Conservation (phyloP, 805 yeast species). For the Candida awuae region DNA sequence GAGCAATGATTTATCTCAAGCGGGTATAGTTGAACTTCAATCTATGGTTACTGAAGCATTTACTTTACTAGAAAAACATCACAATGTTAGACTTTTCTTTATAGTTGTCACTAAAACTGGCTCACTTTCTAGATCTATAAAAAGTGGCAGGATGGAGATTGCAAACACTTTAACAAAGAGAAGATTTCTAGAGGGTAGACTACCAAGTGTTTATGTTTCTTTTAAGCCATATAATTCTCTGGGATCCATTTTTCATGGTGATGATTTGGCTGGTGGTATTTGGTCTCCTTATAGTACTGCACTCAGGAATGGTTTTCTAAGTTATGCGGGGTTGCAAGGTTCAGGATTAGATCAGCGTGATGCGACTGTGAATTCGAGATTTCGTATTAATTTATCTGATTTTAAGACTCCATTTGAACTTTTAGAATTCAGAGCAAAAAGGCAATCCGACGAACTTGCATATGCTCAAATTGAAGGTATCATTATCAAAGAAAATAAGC, state of each 20-base stretch:
- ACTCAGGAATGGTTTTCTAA: conserved; percentile 52
- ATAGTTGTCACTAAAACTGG: conserved; percentile 73
- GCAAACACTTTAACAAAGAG: conserved; percentile 84
- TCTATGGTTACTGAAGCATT: conserved; percentile 33
- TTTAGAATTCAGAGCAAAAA: conserved; percentile 66
- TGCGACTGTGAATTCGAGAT: conserved; percentile 68
- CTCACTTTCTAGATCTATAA: conserved; percentile 71
- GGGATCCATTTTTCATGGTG: conserved; percentile 62
- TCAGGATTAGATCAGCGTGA: conserved; percentile 78
- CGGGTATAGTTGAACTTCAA: conserved; percentile 36
- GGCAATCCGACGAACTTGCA: conserved; percentile 75
- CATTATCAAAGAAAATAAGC: conserved; percentile 41
- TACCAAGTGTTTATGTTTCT: conserved; percentile 73
- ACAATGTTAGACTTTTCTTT: conserved; percentile 73
- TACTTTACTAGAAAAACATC: conserved; percentile 43
- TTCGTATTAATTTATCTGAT: conserved; percentile 61
- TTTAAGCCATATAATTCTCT: conserved; percentile 62
- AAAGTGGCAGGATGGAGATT: conserved; percentile 84
- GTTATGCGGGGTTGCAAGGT: conserved; percentile 61
- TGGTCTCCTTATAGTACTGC: conserved; percentile 74
- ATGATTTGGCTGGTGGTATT: conserved; percentile 70
- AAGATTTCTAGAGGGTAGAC: conserved; percentile 67
- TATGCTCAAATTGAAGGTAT: conserved; percentile 38
- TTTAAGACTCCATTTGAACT: conserved; percentile 66
- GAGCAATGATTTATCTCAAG: conserved; percentile 14